A percentile compares a stretch with the other conserved stretches of the same genome.
Conservation (phyloP, 2,329 filamentous ascomycete species). For the Ploettnerulaceae sp. region DNA sequence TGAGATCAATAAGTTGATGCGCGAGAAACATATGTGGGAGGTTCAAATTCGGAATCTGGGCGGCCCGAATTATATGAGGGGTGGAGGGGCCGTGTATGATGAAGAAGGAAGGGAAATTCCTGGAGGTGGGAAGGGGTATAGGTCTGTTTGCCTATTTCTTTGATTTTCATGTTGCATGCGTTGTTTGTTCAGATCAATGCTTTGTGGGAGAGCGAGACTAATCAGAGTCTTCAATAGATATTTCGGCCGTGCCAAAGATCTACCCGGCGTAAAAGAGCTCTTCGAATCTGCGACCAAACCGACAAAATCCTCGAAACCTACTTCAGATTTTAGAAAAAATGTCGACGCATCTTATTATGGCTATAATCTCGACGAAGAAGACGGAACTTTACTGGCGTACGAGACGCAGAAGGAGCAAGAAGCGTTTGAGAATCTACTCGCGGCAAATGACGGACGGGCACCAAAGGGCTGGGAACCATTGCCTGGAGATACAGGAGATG, state of each 20-base stretch:
- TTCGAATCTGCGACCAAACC: conserved; percentile 70
- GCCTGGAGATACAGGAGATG: conserved; percentile 83
- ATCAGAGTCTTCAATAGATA: conserved; percentile 57
- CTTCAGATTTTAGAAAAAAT: conserved; percentile 63
- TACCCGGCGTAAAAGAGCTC: conserved; percentile 94
- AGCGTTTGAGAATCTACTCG: conserved; percentile 64
- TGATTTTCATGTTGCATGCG: neutral
- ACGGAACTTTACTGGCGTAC: conserved; percentile 72
- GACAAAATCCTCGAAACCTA: conserved; percentile 51
- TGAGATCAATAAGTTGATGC: conserved; percentile 98
- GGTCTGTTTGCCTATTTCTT: conserved; percentile 59
- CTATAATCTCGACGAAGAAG: conserved; percentile 88
- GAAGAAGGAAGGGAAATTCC: conserved; percentile 52
- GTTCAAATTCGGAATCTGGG: conserved; percentile 90
- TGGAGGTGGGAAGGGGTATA: conserved; percentile 81
- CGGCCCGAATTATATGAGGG: conserved; percentile 78
- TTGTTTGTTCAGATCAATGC: neutral
- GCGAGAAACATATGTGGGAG: conserved; percentile 99
- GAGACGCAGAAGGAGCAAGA: conserved; percentile 81
- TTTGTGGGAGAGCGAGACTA: conserved; percentile 5
- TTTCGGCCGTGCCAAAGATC: conserved; percentile 82
- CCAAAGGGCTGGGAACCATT: conserved; percentile 76
- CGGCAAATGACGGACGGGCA: conserved; percentile 48
- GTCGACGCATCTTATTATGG: conserved; percentile 96
- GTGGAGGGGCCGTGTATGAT: conserved; percentile 48